Conservation (phyloP, 257 asterid genomes). For the Cynanchum wilfordii region DNA sequence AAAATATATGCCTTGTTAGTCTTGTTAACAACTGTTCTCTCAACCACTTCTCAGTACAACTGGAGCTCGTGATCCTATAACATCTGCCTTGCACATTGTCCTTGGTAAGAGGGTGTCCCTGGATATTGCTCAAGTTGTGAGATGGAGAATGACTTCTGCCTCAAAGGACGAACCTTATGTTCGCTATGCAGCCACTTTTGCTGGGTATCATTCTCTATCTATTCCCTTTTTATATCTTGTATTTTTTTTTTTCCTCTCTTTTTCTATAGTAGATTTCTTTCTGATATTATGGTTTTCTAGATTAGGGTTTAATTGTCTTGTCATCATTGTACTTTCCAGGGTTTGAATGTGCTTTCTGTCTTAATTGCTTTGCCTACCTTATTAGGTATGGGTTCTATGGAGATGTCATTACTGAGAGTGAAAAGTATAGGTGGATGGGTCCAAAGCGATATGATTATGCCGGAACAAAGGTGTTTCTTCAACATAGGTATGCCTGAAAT, state of each 20-base stretch:
- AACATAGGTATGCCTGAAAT: constrained; percentile 59
- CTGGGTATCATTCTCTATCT: constrained; percentile 61
- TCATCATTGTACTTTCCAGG: background rate
- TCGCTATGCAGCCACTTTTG: constrained; percentile 98
- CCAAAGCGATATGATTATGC: constrained; percentile 91
- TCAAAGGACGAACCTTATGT: constrained; percentile 80
- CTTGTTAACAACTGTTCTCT: constrained; percentile 4
- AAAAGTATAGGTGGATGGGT: constrained; percentile 97
- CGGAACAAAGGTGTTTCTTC: constrained; percentile 98
- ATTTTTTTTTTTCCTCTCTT: background rate
- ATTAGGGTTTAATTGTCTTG: background rate
- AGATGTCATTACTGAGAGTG: constrained; percentile 95
- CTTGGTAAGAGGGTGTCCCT: constrained; percentile 83
- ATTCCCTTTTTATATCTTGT: background rate
- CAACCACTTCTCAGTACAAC: constrained; percentile 69
- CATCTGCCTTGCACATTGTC: constrained; percentile 88
- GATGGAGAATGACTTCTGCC: constrained; percentile 71
- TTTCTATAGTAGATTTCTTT: background rate
- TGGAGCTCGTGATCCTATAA: constrained; percentile 90
- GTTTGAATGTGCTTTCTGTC: background rate
- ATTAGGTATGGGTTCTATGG: constrained; percentile 96
- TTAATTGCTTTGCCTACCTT: constrained; percentile 17
- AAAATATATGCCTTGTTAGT: background rate
- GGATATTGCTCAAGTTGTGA: constrained; percentile 91
- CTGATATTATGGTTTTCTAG: background rate